Evolutionary conservation across 768 basidiomycete species (phyloP).

Genomic region (Glaciozyma antarctica): DNA sequence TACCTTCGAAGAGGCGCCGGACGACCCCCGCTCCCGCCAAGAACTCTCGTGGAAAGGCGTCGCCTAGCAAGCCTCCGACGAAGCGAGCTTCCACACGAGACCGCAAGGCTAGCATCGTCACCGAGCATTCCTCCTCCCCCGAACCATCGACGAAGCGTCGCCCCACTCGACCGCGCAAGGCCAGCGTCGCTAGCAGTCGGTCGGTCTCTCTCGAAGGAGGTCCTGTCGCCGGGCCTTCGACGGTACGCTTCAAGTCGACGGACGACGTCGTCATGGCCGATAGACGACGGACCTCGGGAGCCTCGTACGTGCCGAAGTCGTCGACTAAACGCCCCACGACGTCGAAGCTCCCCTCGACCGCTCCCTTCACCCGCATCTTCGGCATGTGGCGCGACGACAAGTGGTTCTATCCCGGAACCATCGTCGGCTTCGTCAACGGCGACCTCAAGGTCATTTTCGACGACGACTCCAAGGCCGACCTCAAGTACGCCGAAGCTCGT

Average conservation of each 20-base stretch:
- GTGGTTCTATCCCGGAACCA: slow-evolving; percentile 34
- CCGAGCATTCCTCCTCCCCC: neutral
- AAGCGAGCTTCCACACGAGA: neutral
- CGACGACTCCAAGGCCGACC: slow-evolving; percentile 48
- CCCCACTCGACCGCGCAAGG: neutral
- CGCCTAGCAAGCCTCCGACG: neutral
- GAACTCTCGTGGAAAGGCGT: neutral
- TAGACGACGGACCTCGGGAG: neutral
- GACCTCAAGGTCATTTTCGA: slow-evolving; percentile 57
- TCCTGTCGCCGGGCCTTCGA: slow-evolving; percentile 5
- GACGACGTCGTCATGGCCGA: neutral
- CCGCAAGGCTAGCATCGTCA: neutral
- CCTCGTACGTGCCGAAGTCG: slow-evolving; percentile 7
- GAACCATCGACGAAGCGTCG: neutral
- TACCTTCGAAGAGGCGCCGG: neutral
- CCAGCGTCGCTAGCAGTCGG: neutral
- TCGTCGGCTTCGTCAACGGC: slow-evolving; percentile 18
- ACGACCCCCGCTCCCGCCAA: neutral
- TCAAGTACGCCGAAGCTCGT: slow-evolving; percentile 52
- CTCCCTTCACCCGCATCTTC: slow-evolving; percentile 42
- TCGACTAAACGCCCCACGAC: slow-evolving; percentile 1
- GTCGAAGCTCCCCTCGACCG: slow-evolving; percentile 3
- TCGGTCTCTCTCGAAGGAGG: neutral
- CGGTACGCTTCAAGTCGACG: neutral
- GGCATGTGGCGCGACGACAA: slow-evolving; percentile 53